Percentiles rank a stretch among this genome's conserved stretches.
These are phyloP conservation scores for Sarocladium kiliense DNA, from an alignment of 2,329 filamentous ascomycete species.

Conservation along the genomic window DNA sequence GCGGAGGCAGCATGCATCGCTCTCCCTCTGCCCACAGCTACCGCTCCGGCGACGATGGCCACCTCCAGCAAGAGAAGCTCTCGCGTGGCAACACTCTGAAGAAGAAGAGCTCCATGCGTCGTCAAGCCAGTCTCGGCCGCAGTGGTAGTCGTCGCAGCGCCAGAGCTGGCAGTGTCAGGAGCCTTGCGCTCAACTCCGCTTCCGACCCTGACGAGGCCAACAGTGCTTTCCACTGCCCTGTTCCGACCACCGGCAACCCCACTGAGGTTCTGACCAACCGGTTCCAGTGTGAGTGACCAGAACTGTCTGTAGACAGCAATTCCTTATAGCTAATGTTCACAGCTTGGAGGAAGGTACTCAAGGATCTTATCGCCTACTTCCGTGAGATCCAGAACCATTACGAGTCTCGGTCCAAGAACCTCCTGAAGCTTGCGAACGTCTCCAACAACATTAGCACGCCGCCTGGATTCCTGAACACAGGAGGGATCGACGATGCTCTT, in stretches of 20 bases:
- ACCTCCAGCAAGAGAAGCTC: conserved; percentile 25
- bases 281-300: conserved; percentile 75
- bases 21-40: conserved; percentile 55
- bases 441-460: conserved; percentile 76
- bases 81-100: conserved; percentile 68
- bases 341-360: conserved; percentile 95
- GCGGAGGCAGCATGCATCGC: conserved; percentile 48
- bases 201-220: conserved; percentile 65
- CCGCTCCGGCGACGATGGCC: conserved; percentile 37
- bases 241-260: conserved; percentile 81
- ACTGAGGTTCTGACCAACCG: conserved; percentile 82
- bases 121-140: conserved; percentile 69
- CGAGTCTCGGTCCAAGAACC: conserved; percentile 75
- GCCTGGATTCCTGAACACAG: conserved; percentile 68
- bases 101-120: conserved; percentile 78
- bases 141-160: conserved; percentile 76
- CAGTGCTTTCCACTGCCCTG: conserved; percentile 83
- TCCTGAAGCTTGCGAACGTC: conserved; percentile 77
- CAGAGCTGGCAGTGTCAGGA: conserved; percentile 81
- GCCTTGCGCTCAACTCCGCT: conserved; percentile 66
- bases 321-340: no score
- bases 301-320: no score
- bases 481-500: conserved; percentile 83
- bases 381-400: conserved; percentile 87
- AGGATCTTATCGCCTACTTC: conserved; percentile 91